Percentiles rank a stretch among this genome's conserved stretches.
These are phyloP conservation scores for Leishmania gerbilli DNA, from an alignment of 208 protist species.

Conservation along the genomic window DNA sequence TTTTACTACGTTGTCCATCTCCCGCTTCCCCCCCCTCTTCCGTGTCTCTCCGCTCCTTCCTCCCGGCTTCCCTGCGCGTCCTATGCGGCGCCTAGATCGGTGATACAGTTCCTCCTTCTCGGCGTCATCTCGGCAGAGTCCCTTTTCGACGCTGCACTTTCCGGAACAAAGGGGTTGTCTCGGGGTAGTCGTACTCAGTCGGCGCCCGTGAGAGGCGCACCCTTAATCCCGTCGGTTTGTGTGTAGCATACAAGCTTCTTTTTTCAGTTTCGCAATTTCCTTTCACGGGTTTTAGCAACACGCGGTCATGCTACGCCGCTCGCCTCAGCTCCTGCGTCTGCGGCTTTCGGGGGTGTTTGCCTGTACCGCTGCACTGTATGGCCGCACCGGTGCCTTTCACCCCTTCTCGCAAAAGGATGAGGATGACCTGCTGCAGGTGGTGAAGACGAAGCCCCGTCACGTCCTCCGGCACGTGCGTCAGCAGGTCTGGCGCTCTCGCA, in stretches of 20 bases:
- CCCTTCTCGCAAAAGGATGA: conserved; percentile 88
- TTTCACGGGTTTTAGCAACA: not conserved
- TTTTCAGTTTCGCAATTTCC: not conserved
- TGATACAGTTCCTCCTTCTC: not conserved
- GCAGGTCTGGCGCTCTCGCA: conserved; percentile 87
- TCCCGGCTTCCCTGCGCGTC: not conserved
- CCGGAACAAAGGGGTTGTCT: not conserved
- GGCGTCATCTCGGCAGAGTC: not conserved
- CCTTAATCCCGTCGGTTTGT: not conserved
- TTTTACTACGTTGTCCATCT: not conserved
- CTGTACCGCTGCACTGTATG: not conserved
- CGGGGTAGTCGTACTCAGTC: not conserved
- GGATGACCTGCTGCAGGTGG: conserved; percentile 77
- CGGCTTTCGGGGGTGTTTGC: conserved; percentile 5
- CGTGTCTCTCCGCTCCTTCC: too few relatives aligned
- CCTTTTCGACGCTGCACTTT: not conserved
- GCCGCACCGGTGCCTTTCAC: conserved; percentile 58
- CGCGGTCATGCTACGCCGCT: conserved; percentile 16
- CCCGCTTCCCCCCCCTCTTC: not conserved
- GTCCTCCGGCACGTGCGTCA: conserved; percentile 88
- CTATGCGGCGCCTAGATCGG: not conserved
- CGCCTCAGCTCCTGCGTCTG: conserved; percentile 9
- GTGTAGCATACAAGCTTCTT: not conserved
- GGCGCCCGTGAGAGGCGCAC: not conserved
- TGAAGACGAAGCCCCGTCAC: conserved; percentile 88